These are phyloP conservation scores for Paramecium caudatum DNA, from an alignment of 73 alveolate genomes.

Conservation along the genomic window DNA sequence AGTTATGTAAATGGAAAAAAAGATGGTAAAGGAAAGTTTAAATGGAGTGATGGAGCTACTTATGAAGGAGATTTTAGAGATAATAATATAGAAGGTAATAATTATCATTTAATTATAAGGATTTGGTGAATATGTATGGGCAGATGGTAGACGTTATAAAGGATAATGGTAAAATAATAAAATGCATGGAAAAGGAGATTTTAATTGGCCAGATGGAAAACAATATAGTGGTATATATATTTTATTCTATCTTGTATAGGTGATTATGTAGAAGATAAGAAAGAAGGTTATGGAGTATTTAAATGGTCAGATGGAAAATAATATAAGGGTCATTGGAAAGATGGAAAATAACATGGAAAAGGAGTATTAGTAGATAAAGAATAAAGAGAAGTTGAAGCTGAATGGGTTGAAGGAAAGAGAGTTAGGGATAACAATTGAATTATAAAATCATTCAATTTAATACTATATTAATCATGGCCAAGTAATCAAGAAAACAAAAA, in stretches of 20 bases:
- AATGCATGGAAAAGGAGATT: conserved; percentile 76
- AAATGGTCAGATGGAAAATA: conserved; percentile 49
- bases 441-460: neutral
- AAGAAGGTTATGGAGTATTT: conserved; percentile 56
- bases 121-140: conserved; percentile 75
- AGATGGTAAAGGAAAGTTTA: conserved; percentile 75
- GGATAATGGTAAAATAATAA: conserved; percentile 78
- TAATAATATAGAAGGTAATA: conserved; percentile 75
- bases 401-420: conserved; percentile 86
- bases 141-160: conserved; percentile 77
- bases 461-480: neutral
- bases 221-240: conserved; percentile 65
- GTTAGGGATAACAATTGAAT: neutral
- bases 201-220: conserved; percentile 78
- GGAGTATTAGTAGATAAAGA: conserved; percentile 80
- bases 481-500: too few species aligned
- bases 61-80: conserved; percentile 87
- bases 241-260: neutral
- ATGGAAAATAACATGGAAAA: conserved; percentile 82
- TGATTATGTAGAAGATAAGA: conserved; percentile 55
- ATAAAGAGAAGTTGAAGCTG: conserved; percentile 80
- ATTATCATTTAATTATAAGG: neutral
- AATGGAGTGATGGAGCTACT: conserved; percentile 85
- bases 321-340: conserved; percentile 39
- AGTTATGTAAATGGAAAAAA: conserved; percentile 66